A percentile compares a stretch with the other conserved stretches of the same genome.
These are phyloP conservation scores for Plasmodium sp. DNA, from an alignment of 169 alveolate species.

Conservation along the genomic window DNA sequence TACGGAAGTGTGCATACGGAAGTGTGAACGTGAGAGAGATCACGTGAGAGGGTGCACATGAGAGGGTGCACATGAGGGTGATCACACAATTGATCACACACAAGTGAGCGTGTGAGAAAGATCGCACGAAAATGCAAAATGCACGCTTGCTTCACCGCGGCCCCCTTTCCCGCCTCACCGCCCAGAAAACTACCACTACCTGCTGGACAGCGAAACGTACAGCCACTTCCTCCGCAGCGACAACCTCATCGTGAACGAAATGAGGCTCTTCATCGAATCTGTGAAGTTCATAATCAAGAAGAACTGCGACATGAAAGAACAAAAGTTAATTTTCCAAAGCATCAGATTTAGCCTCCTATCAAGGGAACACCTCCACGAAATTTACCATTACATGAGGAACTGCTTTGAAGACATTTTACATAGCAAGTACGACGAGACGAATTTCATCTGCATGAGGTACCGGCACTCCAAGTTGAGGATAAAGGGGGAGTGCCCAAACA, in stretches of 20 bases:
- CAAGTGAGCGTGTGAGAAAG: too few relatives aligned
- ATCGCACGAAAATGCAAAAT: too few relatives aligned
- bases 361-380: slow-evolving; percentile 22
- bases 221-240: slow-evolving; percentile 34
- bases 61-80: too few relatives aligned
- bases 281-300: slow-evolving; percentile 50
- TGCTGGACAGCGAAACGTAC: slow-evolving; percentile 28
- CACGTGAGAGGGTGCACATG: neutral
- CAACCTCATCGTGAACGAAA: slow-evolving; percentile 50
- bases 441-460: slow-evolving; percentile 50
- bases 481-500: neutral
- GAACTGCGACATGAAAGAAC: slow-evolving; percentile 38
- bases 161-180: neutral
- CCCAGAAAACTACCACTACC: slow-evolving; percentile 31
- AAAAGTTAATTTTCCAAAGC: slow-evolving; percentile 14
- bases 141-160: neutral
- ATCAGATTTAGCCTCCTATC: slow-evolving; percentile 31
- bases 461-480: neutral
- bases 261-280: slow-evolving; percentile 48
- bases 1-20: too few relatives aligned
- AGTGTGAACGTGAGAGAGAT: too few relatives aligned
- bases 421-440: slow-evolving; percentile 36
- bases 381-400: slow-evolving; percentile 27
- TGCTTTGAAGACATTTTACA: slow-evolving; percentile 52
- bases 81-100: too few relatives aligned